Percentiles rank a stretch among this genome's conserved stretches.
These are phyloP conservation scores for Nannizziopsis arthrosporioides DNA, from an alignment of 2,329 filamentous ascomycete species.

Conservation along the genomic window DNA sequence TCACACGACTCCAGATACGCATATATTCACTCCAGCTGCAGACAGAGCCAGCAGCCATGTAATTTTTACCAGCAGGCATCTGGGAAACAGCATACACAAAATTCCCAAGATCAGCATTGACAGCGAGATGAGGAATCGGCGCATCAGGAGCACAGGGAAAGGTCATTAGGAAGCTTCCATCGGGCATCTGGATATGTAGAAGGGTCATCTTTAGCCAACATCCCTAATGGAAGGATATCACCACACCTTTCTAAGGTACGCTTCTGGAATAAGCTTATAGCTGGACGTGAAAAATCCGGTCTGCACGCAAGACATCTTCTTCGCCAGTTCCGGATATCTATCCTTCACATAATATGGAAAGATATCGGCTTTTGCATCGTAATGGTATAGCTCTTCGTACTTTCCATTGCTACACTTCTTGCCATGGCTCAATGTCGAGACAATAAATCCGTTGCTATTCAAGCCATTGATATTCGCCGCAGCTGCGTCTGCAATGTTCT, in stretches of 20 bases:
- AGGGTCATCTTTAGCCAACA: neutral
- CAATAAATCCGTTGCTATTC: constrained; percentile 40
- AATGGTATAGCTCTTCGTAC: constrained; percentile 39
- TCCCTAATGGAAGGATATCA: neutral
- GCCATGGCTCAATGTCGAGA: constrained; percentile 43
- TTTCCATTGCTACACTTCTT: constrained; percentile 37
- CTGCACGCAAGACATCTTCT: constrained; percentile 41
- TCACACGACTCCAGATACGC: constrained; percentile 32
- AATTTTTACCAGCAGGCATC: constrained; percentile 40
- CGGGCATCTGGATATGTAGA: constrained; percentile 21
- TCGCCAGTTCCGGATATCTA: constrained; percentile 35
- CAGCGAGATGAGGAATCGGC: constrained; percentile 36
- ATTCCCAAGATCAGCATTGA: constrained; percentile 38
- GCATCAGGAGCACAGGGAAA: constrained; percentile 36
- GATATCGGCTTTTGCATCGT: constrained; percentile 42
- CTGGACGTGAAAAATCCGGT: constrained; percentile 42
- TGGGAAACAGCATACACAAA: constrained; percentile 41
- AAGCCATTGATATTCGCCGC: constrained; percentile 32
- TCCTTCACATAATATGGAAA: constrained; percentile 35
- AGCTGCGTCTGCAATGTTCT: constrained; percentile 30
- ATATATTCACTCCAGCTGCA: constrained; percentile 41
- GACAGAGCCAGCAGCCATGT: constrained; percentile 39
- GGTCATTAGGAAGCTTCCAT: constrained; percentile 38
- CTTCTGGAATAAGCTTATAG: constrained; percentile 37
- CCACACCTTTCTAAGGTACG: constrained; percentile 39